Base-by-base conservation (phyloP, 2,329 filamentous ascomycete genomes). In the Laburnicola sp. region DNA sequence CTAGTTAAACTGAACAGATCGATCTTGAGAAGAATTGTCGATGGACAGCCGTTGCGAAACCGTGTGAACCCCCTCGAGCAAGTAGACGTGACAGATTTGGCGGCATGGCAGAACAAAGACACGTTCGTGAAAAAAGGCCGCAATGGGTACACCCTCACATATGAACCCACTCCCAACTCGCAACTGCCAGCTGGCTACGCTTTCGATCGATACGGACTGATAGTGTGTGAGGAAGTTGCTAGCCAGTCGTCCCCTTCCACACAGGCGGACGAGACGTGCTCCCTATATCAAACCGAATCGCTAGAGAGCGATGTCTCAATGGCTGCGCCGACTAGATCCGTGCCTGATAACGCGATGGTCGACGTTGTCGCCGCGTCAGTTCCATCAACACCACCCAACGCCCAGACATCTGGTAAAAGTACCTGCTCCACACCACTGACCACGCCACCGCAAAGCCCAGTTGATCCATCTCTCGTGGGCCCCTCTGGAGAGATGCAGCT, bases 1-100 rank as follows among this genome's bases (percentile, higher is more conserved):
- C 7, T 2, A n/a, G 39, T 58, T 7, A 59, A 59, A 43, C 39
- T 59, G 6, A 59, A 62, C 38, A 47, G 57, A 30, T 46, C 57
- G 8, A 37, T 62, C 2, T 32, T 57, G 21, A 52, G 49, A 44
- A 53, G 53, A 11, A 55, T 59, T 28, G n/a, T 11, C n/a, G 36
- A 51, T 36, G 43, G 49, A 16, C 45, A 37, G 28, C 48, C 36
- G 42, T 32, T 49, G 8, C 50, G 44, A 44, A 43, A 27, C 11
- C 48, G 26, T 22, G 25, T 31, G 4, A 58, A 59, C 36, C 46
- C 48, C 11, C 21, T 59, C 36, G 30, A 51, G 23, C 35, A 46
- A 37, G 23, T 51, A 21, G 46, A 61, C 34, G 28, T 54, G 10
- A 30, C 51, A 43, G 22, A 54, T 26, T 45, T 59, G 41, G 37